Evolutionary conservation across 2,329 filamentous ascomycete species (phyloP).

Genomic region (Gnomoniopsis sp.): DNA sequence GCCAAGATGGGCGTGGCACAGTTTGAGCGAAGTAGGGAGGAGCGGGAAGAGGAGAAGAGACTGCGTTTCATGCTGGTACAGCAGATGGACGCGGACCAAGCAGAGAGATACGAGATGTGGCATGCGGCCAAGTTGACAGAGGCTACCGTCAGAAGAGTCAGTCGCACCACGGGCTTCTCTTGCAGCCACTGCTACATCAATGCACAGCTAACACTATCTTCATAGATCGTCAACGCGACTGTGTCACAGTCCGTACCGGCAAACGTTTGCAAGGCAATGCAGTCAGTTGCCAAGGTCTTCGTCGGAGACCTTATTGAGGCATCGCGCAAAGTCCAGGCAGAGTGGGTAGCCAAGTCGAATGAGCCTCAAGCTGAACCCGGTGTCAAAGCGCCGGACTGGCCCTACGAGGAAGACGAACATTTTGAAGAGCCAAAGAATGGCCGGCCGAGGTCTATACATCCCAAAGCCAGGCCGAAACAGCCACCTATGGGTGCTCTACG

Average conservation of each 20-base stretch:
- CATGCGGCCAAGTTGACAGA: slow-evolving; percentile 66
- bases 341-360: slow-evolving; percentile 60
- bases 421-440: slow-evolving; percentile 18
- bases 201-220: slow-evolving; percentile 3
- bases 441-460: slow-evolving; percentile 22
- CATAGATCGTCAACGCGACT: slow-evolving; percentile 71
- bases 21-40: slow-evolving; percentile 43
- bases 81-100: slow-evolving; percentile 63
- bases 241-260: slow-evolving; percentile 75
- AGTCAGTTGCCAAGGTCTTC: slow-evolving; percentile 73
- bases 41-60: slow-evolving; percentile 63
- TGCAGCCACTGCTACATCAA: background rate
- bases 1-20: slow-evolving; percentile 27
- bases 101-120: slow-evolving; percentile 68
- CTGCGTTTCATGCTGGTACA: slow-evolving; percentile 59
- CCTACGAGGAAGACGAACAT: slow-evolving; percentile 30
- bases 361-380: slow-evolving; percentile 55
- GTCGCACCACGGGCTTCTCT: slow-evolving; percentile 21
- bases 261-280: slow-evolving; percentile 72
- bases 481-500: slow-evolving; percentile 56
- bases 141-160: slow-evolving; percentile 64
- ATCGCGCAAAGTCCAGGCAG: slow-evolving; percentile 66
- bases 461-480: slow-evolving; percentile 32
- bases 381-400: slow-evolving; percentile 28
- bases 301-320: slow-evolving; percentile 72